Evolutionary conservation across 108 stramenopile genomes (phyloP).

Genomic region (Aurantiochytrium sp.): DNA sequence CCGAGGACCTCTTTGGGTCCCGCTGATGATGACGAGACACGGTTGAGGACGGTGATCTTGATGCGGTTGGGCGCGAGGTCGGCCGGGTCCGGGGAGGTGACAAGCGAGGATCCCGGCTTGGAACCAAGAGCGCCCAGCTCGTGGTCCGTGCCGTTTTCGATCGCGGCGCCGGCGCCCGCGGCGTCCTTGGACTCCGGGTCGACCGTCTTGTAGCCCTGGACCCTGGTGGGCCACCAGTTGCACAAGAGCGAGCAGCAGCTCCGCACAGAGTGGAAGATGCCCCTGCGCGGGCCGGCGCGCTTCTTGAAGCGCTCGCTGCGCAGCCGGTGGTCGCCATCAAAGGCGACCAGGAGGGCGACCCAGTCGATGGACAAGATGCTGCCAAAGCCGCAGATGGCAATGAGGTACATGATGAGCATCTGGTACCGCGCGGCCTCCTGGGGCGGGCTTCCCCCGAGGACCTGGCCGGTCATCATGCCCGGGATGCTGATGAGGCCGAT

Average conservation of each 20-base stretch:
- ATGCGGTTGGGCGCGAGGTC: neutral
- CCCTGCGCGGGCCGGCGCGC: neutral
- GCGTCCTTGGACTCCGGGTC: neutral
- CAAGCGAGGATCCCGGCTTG: no score
- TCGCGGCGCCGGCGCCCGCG: neutral
- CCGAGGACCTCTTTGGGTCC: neutral
- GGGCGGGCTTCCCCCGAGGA: constrained; percentile 71
- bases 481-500: constrained; percentile 78
- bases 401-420: constrained; percentile 75
- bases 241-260: neutral
- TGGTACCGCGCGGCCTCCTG: constrained; percentile 80
- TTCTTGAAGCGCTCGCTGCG: neutral
- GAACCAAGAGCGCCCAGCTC: no score
- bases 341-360: constrained; percentile 42
- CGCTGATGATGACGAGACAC: neutral
- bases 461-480: constrained; percentile 93
- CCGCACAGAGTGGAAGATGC: neutral
- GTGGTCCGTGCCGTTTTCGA: neutral
- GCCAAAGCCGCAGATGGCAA: constrained; percentile 45
- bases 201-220: neutral
- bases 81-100: neutral
- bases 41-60: neutral
- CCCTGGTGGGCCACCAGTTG: neutral
- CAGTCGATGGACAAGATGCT: constrained; percentile 34
- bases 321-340: constrained; percentile 33